Conservation (phyloP, 2,329 filamentous ascomycete species). For the Dothistroma septosporum region DNA sequence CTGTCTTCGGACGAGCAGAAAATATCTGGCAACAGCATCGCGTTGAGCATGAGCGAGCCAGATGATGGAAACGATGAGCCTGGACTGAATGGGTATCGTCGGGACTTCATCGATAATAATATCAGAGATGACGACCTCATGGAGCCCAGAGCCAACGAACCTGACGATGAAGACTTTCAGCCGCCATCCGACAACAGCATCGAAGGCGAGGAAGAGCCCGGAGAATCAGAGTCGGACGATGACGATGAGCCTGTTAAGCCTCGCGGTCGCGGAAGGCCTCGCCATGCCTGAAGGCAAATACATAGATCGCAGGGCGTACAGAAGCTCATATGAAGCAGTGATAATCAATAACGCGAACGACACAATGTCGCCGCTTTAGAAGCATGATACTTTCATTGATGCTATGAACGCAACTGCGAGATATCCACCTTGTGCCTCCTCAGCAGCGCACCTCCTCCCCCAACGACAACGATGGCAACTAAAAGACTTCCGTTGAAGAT, state of each 20-base stretch:
- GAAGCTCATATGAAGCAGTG: background rate
- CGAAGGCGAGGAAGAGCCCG: background rate
- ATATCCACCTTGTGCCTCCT: constrained; percentile 8
- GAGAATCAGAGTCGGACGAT: background rate
- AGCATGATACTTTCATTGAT: background rate
- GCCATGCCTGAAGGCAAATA: background rate
- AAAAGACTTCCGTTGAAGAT: constrained; percentile 75
- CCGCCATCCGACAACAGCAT: background rate
- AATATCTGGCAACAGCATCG: background rate
- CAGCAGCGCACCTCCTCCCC: constrained; percentile 18
- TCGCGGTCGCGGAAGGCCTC: background rate
- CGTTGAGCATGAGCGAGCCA: background rate
- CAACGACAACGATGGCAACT: constrained; percentile 36
- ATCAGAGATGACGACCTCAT: background rate
- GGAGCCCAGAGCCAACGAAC: background rate
- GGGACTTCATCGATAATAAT: background rate
- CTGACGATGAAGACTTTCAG: background rate
- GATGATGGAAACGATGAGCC: background rate
- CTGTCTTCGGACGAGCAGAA: background rate
- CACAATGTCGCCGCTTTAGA: no score
- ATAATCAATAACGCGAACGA: no score
- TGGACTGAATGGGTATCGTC: background rate
- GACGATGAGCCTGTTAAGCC: background rate
- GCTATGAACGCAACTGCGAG: background rate
- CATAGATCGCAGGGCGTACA: background rate